Conservation (phyloP, 805 yeast genomes). For the Aciculoconidium aculeatum region DNA sequence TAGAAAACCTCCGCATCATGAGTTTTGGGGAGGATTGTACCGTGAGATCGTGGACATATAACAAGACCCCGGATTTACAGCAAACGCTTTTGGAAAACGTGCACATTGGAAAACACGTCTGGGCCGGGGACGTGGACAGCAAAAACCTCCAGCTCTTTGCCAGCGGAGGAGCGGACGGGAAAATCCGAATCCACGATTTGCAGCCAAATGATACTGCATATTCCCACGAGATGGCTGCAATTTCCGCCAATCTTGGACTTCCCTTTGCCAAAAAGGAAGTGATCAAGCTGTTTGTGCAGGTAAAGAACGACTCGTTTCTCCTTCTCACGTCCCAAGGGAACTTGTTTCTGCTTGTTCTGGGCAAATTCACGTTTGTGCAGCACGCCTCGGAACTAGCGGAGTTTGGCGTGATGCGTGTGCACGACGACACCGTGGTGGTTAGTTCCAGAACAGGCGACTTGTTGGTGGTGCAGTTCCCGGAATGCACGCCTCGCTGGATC, state of each 20-base stretch:
- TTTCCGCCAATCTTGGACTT: not conserved
- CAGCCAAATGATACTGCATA: slow-evolving; percentile 2
- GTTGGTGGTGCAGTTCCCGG: slow-evolving; percentile 33
- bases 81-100: slow-evolving; percentile 49
- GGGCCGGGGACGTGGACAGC: slow-evolving; percentile 66
- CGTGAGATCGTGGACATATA: slow-evolving; percentile 67
- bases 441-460: slow-evolving; percentile 36
- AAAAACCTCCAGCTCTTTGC: slow-evolving; percentile 44
- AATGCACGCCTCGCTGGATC: slow-evolving; percentile 15
- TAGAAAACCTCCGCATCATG: slow-evolving; percentile 32
- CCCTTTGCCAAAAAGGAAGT: slow-evolving; percentile 1
- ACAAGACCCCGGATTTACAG: slow-evolving; percentile 30
- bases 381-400: slow-evolving; percentile 24
- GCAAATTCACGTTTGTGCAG: slow-evolving; percentile 15
- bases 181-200: slow-evolving; percentile 59
- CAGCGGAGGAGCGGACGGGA: slow-evolving; percentile 94
- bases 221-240: not conserved
- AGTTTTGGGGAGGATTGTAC: slow-evolving; percentile 84
- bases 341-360: slow-evolving; percentile 37
- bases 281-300: slow-evolving; percentile 14
- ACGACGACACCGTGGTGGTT: slow-evolving; percentile 25
- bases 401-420: slow-evolving; percentile 40
- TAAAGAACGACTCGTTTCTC: slow-evolving; percentile 38
- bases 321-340: slow-evolving; percentile 59
- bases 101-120: slow-evolving; percentile 80